Evolutionary conservation across 768 basidiomycete species (phyloP).

Genomic region (Crassisporium funariophilum): DNA sequence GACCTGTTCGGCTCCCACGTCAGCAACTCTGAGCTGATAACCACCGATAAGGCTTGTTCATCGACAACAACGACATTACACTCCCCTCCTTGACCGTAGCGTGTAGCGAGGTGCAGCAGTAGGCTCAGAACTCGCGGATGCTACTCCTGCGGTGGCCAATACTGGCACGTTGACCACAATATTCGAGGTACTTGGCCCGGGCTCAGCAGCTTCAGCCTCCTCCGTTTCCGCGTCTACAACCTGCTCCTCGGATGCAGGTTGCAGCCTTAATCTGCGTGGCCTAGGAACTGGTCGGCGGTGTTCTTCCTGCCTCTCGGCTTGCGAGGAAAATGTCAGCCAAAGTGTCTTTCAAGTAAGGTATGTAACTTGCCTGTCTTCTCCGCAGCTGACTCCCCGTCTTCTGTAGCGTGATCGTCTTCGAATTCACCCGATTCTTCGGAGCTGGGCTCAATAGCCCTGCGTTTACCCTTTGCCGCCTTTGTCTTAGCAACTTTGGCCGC

Average conservation of each 20-base stretch:
- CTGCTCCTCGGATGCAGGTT: slow-evolving; percentile 1
- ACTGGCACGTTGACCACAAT: neutral
- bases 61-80: neutral
- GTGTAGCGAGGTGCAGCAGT: neutral
- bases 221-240: neutral
- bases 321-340: neutral
- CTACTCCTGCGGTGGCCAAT: neutral
- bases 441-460: neutral
- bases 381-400: slow-evolving; percentile 1
- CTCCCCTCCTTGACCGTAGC: neutral
- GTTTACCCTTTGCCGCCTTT: slow-evolving; percentile 1
- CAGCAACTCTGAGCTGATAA: neutral
- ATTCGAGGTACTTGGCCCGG: slow-evolving; percentile 1
- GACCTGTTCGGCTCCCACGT: neutral
- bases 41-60: slow-evolving; percentile 1
- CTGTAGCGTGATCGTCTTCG: neutral
- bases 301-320: neutral
- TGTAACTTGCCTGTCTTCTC: slow-evolving; percentile 5
- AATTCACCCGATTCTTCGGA: slow-evolving; percentile 1
- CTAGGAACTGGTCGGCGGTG: neutral
- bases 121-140: neutral
- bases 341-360: neutral
- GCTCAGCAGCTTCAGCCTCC: neutral
- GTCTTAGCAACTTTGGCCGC: slow-evolving; percentile 3
- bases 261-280: neutral